phyloP scores from a whole-genome alignment of 2,329 filamentous ascomycete species.

The Fusarium sp. region DNA sequence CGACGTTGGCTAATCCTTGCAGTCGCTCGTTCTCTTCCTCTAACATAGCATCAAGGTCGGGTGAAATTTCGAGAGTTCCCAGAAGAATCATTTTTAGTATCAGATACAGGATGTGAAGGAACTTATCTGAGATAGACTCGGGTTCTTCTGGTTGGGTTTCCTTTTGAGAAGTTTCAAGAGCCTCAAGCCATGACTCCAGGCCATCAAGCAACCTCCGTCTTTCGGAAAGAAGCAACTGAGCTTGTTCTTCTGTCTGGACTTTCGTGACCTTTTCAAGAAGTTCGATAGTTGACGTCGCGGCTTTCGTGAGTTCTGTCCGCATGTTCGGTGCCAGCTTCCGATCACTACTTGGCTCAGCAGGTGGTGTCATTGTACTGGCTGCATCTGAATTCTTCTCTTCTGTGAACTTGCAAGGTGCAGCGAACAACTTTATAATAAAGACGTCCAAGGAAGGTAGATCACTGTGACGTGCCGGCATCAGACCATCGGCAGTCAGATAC shows the following conservation, averaged over 20 bases:
- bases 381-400: conserved; percentile 45
- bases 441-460: conserved; percentile 56
- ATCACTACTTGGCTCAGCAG: conserved; percentile 34
- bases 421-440: conserved; percentile 58
- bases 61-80: conserved; percentile 49
- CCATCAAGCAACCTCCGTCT: conserved; percentile 49
- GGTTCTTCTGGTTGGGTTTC: conserved; percentile 27
- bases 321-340: conserved; percentile 54
- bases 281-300: conserved; percentile 49
- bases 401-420: conserved; percentile 57
- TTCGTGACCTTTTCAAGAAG: conserved; percentile 50
- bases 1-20: conserved; percentile 45
- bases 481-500: conserved; percentile 42
- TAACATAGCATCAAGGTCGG: conserved; percentile 45
- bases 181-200: conserved; percentile 51
- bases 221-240: conserved; percentile 47
- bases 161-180: conserved; percentile 45
- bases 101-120: conserved; percentile 52
- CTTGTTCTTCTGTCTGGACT: conserved; percentile 39
- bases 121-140: conserved; percentile 50
- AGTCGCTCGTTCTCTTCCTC: conserved; percentile 50
- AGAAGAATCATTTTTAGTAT: conserved; percentile 53
- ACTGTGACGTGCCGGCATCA: conserved; percentile 50
- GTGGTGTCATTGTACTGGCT: conserved; percentile 32
- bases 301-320: conserved; percentile 51